Base-by-base conservation (phyloP, 208 protist species). In the Wallacemonas sp. region DNA sequence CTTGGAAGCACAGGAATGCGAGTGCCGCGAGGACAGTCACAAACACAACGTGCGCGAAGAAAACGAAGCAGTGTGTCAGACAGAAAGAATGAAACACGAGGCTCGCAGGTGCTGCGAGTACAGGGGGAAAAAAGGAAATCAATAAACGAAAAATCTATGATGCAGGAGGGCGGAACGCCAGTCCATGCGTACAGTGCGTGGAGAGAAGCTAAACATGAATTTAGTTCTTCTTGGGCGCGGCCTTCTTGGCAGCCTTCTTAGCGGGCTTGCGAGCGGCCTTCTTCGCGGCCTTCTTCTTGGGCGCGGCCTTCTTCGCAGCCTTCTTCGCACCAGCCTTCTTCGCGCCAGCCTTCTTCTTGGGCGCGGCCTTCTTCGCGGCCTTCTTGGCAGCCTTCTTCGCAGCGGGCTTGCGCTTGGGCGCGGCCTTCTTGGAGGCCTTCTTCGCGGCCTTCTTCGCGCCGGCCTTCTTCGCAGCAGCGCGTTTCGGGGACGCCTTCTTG, bases 201-300 rank as follows among this genome's bases (percentile, higher is more conserved):
- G 44, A 49, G 17, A 49, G 19, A 8, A 23, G 19, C 9, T 9
- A 26, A 23, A 12, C 5, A 5, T 23, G 44, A 12, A 23, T 49
- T 49, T 49, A 49, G 44, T 49, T 49, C 44, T 49, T 49, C 44
- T 49, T 49, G 44, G 29, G 29, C 43, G 54, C 58, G 33, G 47
- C 47, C 71, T 76, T 78, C 72, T 69, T 72, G 41, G 26, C 54
- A 1, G 66, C 24, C 72, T 72, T 78, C 72, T 78, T 78, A 23
- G 55, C 72, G 0, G 61, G 24, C 60, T 68, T 68, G 36, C 26
- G 61, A 49, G 65, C 65, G 29, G 55, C 43, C 52, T 74, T 76
- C 70, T 76, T 76, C 17, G 56, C 43, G 38, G 61, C 58, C 1
- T 43, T 48, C 57, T 65, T 68, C 49, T 49, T 46, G 47, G 24